These are phyloP conservation scores for Geum urbanum DNA, from an alignment of 306 rosid species.

Conservation along the genomic window DNA sequence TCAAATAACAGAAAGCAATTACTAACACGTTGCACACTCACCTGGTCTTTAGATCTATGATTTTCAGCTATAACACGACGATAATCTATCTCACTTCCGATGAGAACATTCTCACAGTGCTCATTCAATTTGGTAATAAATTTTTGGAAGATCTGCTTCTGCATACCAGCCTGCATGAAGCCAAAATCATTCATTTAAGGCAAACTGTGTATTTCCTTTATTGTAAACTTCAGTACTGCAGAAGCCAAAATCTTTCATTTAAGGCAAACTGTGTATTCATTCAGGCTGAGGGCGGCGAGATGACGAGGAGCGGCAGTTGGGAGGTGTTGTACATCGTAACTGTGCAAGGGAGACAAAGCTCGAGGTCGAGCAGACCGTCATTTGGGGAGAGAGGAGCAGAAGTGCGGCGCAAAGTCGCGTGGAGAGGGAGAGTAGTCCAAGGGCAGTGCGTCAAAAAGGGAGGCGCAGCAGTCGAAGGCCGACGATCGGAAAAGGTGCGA, in stretches of 20 bases:
- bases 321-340: no score
- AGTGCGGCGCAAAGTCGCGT: no score
- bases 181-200: neutral
- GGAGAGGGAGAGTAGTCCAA: no score
- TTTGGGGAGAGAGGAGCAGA: no score
- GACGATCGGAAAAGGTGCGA: no score
- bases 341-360: no score
- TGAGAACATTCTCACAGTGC: conserved; percentile 65
- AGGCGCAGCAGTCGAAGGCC: no score
- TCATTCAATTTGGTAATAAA: conserved; percentile 63
- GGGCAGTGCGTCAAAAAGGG: no score
- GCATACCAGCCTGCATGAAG: conserved; percentile 80
- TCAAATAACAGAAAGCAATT: conserved; percentile 18
- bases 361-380: no score
- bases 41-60: conserved; percentile 59
- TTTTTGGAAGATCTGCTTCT: conserved; percentile 61
- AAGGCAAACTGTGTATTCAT: neutral
- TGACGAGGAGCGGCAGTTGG: no score
- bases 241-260: neutral
- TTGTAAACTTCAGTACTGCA: neutral
- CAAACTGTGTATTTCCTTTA: neutral
- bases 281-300: no score
- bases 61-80: conserved; percentile 74
- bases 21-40: conserved; percentile 27
- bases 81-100: conserved; percentile 90